Conservation (phyloP, 2,329 filamentous ascomycete genomes). For the Colletotrichum coccodes region DNA sequence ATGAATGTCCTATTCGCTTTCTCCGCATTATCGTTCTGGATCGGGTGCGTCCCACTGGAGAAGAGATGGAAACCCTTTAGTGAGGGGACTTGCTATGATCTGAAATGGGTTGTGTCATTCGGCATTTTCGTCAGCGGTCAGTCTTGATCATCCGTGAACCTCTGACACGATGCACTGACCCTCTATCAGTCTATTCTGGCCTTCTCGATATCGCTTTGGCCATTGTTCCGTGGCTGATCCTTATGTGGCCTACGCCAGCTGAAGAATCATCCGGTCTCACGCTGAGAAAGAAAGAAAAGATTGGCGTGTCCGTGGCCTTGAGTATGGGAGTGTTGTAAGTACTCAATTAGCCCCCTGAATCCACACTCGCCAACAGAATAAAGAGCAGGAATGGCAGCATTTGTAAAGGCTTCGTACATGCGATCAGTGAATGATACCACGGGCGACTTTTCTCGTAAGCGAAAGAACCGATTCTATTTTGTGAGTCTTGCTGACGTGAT, state of each 20-base stretch:
- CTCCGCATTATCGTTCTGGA: conserved; percentile 36
- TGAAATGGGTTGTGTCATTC: conserved; percentile 25
- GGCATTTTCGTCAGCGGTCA: conserved; percentile 31
- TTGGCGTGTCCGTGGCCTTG: conserved; percentile 47
- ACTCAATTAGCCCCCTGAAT: background rate
- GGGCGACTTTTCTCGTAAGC: conserved; percentile 28
- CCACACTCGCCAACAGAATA: background rate
- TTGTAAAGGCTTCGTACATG: conserved; percentile 33
- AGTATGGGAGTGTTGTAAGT: conserved; percentile 40
- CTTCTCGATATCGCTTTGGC: conserved; percentile 50
- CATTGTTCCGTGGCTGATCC: conserved; percentile 47
- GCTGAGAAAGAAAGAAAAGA: conserved; percentile 44
- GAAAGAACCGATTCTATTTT: background rate
- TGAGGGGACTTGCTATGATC: conserved; percentile 25
- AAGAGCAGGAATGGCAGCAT: conserved; percentile 33
- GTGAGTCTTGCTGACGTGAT: conserved; percentile 19
- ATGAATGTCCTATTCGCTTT: conserved; percentile 39
- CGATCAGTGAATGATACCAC: conserved; percentile 22
- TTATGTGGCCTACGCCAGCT: conserved; percentile 40
- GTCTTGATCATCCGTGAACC: background rate
- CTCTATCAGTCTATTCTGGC: conserved; percentile 38
- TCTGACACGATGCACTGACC: background rate
- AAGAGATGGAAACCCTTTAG: conserved; percentile 34
- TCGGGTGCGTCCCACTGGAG: conserved; percentile 35
- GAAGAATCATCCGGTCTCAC: conserved; percentile 25